Evolutionary conservation across 305 asterid species (phyloP), one percentile per base, ranked within the genome.

Genomic region (Galium porrigens): DNA sequence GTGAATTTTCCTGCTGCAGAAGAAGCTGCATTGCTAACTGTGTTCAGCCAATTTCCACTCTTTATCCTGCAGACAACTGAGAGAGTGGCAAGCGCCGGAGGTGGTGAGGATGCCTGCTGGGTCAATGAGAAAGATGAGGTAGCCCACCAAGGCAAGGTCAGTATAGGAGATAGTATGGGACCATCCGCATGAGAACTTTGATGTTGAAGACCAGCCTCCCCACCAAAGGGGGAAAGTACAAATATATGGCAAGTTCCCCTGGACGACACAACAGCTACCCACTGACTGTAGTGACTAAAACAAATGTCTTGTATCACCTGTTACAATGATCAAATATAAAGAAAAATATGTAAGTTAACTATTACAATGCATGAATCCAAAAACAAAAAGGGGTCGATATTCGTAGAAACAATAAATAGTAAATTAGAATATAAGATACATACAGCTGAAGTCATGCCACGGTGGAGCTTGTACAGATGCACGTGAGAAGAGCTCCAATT

Each of bases 221-320:
- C 95, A 64, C 94, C 97, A 74, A 80, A 86, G 68, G 99, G 96
- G 44, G 95, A 94, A 58, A 94, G 74, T 68, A 79, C 84, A 82
- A 82, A 94, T 57, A 94, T 70, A 82, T 94, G 99, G 84, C 99
- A 90, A 68, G 99, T 94, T 68, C 97, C 99, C 68, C 80, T 80
- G 65, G 97, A 80, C 68, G 99, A 83, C 70, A 86, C 84, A 79
- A 94, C 77, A 52, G 96, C 90, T 71, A 90, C 77, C 97, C 97
- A 94, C 75, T 84, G 89, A 76, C 99, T 83, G 68, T 78, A 82
- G 61, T 83, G 83, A 78, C 99, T 85, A 81, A 94, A 90, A 79
- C 94, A 84, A 74, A 94, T 88, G 78, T 90, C 97, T 76, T 94
- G 97, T 76, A 94, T 94, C 58, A 94, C 89, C 99, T 94, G 82